Evolutionary conservation across 345 rosid species (phyloP).

Genomic region (Trapa bicornis): DNA sequence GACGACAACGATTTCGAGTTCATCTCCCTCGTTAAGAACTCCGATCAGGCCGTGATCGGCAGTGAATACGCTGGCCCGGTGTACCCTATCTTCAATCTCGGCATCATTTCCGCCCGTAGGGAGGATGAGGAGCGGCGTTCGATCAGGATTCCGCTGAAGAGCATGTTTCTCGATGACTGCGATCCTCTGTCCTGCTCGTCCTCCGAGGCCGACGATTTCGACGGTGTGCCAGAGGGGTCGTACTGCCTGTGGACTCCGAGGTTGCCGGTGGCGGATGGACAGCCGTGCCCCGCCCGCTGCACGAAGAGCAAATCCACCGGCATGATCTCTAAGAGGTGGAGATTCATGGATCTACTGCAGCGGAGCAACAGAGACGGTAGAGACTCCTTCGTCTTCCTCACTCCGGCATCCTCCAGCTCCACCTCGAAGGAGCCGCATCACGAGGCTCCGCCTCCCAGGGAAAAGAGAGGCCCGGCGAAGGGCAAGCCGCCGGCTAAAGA

Average conservation of each 20-base stretch:
- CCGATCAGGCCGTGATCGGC: conserved; percentile 4
- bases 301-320: conserved; percentile 76
- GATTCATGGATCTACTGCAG: conserved; percentile 45
- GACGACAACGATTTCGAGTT: conserved; percentile 61
- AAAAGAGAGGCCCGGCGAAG: neutral
- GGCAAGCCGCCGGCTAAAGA: conserved; percentile 3
- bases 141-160: conserved; percentile 28
- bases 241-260: conserved; percentile 67
- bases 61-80: conserved; percentile 1
- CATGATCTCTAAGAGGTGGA: conserved; percentile 42
- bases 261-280: conserved; percentile 12
- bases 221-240: conserved; percentile 30
- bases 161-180: conserved; percentile 34
- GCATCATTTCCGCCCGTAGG: conserved; percentile 14
- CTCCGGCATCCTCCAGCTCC: conserved; percentile 6
- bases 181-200: conserved; percentile 42
- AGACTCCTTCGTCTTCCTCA: conserved; percentile 30
- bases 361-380: conserved; percentile 73
- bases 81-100: conserved; percentile 58
- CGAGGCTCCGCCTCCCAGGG: neutral
- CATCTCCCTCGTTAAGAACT: conserved; percentile 12
- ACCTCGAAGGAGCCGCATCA: neutral
- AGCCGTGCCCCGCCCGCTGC: conserved; percentile 40
- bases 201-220: conserved; percentile 59
- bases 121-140: conserved; percentile 6